Conservation (phyloP, 306 rosid genomes). For the Quercus berberidifolia region DNA sequence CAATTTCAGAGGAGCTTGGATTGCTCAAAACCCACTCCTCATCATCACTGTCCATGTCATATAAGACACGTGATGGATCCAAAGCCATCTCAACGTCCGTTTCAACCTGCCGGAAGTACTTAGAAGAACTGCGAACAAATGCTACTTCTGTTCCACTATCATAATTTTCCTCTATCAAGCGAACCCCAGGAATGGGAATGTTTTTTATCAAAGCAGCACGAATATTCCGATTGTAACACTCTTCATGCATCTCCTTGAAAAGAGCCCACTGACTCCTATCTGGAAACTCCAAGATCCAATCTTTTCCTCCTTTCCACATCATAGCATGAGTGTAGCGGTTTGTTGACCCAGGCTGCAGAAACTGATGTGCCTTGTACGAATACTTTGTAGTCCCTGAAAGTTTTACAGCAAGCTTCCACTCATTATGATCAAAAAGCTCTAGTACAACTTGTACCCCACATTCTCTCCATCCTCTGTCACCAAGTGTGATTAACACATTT, state of each 20-base stretch:
- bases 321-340: constrained; percentile 96
- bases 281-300: constrained; percentile 89
- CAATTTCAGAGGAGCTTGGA: constrained; percentile 39
- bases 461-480: constrained; percentile 92
- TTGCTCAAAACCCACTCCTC: constrained; percentile 60
- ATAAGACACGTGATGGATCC: constrained; percentile 62
- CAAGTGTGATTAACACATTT: constrained; percentile 66
- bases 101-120: constrained; percentile 69
- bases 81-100: constrained; percentile 93
- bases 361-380: constrained; percentile 91
- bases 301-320: constrained; percentile 99
- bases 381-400: constrained; percentile 62
- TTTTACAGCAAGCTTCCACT: constrained; percentile 94
- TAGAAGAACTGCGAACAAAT: constrained; percentile 58
- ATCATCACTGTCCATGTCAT: constrained; percentile 99
- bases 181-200: constrained; percentile 97
- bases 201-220: constrained; percentile 87
- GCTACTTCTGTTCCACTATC: constrained; percentile 50
- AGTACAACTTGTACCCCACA: constrained; percentile 63
- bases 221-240: constrained; percentile 81
- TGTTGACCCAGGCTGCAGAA: constrained; percentile 96
- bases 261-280: constrained; percentile 92
- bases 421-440: constrained; percentile 78
- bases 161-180: constrained; percentile 63
- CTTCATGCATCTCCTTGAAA: constrained; percentile 97